phyloP scores from a whole-genome alignment of 1,284 basidiomycete genomes.

The Caloboletus firmus region DNA sequence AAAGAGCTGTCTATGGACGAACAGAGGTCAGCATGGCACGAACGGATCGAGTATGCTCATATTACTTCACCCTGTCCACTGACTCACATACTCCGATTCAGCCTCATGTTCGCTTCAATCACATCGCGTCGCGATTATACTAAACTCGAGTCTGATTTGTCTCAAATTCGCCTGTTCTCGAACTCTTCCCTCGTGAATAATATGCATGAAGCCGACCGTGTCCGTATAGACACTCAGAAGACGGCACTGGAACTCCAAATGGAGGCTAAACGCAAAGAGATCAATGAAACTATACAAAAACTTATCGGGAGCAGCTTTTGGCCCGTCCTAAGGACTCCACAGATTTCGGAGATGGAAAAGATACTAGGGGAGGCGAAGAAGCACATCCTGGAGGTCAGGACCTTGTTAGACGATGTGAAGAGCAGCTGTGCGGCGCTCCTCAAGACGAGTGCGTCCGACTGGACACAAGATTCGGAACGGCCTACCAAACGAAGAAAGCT shows the following conservation, averaged over 20 bases:
- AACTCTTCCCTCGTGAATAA: slow-evolving; percentile 18
- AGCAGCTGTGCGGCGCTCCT: slow-evolving; percentile 24
- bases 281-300: slow-evolving; percentile 30
- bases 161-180: slow-evolving; percentile 21
- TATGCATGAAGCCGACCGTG: slow-evolving; percentile 18
- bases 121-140: slow-evolving; percentile 31
- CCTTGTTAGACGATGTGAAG: slow-evolving; percentile 27
- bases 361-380: slow-evolving; percentile 27
- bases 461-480: slow-evolving; percentile 25
- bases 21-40: slow-evolving; percentile 33
- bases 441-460: slow-evolving; percentile 15
- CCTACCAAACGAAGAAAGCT: slow-evolving; percentile 43
- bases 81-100: slow-evolving; percentile 8
- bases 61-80: not conserved
- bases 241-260: slow-evolving; percentile 23
- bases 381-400: slow-evolving; percentile 29
- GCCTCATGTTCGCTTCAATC: slow-evolving; percentile 35
- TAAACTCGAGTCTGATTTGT: slow-evolving; percentile 32
- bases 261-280: slow-evolving; percentile 30
- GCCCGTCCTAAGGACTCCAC: slow-evolving; percentile 28
- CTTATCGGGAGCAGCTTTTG: slow-evolving; percentile 31
- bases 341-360: slow-evolving; percentile 30
- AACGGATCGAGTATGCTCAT: slow-evolving; percentile 33
- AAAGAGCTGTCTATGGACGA: slow-evolving; percentile 31
- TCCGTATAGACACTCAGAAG: slow-evolving; percentile 19